These are phyloP conservation scores for Tricholoma matsutake DNA, from an alignment of 768 basidiomycete species.

Conservation along the genomic window DNA sequence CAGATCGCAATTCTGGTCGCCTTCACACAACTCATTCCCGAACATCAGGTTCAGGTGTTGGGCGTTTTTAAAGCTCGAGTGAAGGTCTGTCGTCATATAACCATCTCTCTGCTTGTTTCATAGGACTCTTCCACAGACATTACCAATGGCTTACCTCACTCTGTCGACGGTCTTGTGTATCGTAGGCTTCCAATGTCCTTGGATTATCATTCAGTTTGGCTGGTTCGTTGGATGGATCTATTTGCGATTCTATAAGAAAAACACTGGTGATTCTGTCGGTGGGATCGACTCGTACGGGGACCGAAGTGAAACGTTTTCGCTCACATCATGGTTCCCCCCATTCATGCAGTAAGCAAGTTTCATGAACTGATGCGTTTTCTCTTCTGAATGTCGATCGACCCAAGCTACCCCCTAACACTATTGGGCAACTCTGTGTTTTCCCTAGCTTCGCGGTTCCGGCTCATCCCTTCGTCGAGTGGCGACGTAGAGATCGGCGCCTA, in stretches of 20 bases:
- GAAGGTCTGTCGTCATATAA: slow-evolving; percentile 56
- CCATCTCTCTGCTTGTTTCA: not conserved
- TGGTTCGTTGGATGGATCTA: slow-evolving; percentile 97
- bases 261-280: slow-evolving; percentile 57
- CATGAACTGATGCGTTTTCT: not conserved
- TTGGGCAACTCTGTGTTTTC: slow-evolving; percentile 68
- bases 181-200: slow-evolving; percentile 84
- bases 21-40: slow-evolving; percentile 96
- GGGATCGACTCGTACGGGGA: slow-evolving; percentile 83
- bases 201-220: slow-evolving; percentile 96
- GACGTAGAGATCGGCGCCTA: slow-evolving; percentile 78
- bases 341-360: slow-evolving; percentile 73
- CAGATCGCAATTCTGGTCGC: slow-evolving; percentile 90
- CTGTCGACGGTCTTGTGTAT: slow-evolving; percentile 84
- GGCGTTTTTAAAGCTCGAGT: slow-evolving; percentile 83
- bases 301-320: slow-evolving; percentile 92
- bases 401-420: slow-evolving; percentile 67
- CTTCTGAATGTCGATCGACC: not conserved
- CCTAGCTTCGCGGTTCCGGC: slow-evolving; percentile 62
- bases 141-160: slow-evolving; percentile 94
- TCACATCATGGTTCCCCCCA: slow-evolving; percentile 96
- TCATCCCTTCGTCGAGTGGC: slow-evolving; percentile 62
- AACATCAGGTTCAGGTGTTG: slow-evolving; percentile 94
- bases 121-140: slow-evolving; percentile 45
- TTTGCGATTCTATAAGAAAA: slow-evolving; percentile 95